These are phyloP conservation scores for Leptodontidium sp. DNA, from an alignment of 2,329 filamentous ascomycete species.

Conservation along the genomic window DNA sequence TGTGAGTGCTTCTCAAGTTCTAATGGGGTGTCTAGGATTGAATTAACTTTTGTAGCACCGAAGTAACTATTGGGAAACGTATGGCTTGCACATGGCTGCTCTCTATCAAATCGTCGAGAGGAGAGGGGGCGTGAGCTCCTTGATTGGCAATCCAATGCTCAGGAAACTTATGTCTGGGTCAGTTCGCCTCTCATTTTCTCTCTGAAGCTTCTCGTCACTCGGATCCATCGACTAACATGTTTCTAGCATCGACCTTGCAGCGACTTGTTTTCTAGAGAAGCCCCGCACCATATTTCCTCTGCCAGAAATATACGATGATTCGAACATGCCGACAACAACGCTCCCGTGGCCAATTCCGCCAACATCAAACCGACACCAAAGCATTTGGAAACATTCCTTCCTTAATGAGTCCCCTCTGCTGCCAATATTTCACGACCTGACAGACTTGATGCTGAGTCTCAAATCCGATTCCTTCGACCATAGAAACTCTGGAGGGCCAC, in stretches of 20 bases:
- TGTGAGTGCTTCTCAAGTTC: background rate
- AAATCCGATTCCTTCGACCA: slow-evolving; percentile 1
- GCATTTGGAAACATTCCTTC: slow-evolving; percentile 10
- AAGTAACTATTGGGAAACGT: slow-evolving; percentile 1
- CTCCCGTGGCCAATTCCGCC: slow-evolving; percentile 19
- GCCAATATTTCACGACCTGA: slow-evolving; percentile 16
- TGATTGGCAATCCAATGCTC: slow-evolving; percentile 11
- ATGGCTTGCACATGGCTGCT: slow-evolving; percentile 14
- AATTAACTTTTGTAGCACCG: background rate
- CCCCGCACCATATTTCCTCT: slow-evolving; percentile 11
- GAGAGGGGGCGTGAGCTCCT: background rate
- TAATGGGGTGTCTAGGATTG: too few relatives aligned
- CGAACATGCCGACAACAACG: background rate
- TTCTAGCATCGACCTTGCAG: slow-evolving; percentile 6
- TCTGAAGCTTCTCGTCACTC: too few relatives aligned
- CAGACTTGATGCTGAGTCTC: slow-evolving; percentile 2
- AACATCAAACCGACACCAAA: background rate
- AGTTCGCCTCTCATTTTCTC: background rate
- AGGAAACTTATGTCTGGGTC: slow-evolving; percentile 13
- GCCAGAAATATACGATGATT: background rate
- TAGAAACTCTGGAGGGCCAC: too few relatives aligned
- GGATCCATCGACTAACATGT: background rate
- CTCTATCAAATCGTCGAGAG: slow-evolving; percentile 6
- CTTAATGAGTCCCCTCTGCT: background rate
- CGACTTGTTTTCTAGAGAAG: slow-evolving; percentile 17